Evolutionary conservation across 192 early-diverging fungal genomes (phyloP).

Genomic region (Endogone sp.): DNA sequence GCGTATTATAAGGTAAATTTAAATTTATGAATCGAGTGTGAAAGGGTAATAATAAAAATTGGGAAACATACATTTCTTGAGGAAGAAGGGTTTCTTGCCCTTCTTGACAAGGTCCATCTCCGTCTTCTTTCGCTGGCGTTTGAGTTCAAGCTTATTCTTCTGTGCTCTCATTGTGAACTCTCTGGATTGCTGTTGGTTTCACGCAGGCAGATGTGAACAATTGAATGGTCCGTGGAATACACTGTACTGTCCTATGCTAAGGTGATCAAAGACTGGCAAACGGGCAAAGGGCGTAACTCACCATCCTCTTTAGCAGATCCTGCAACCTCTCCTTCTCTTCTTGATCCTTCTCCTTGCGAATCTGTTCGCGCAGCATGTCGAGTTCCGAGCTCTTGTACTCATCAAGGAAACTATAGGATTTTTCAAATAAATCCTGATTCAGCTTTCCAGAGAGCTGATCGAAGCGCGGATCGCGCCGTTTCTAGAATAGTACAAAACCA

Average conservation of each 20-base stretch:
- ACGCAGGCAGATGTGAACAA: no score
- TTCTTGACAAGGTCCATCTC: conserved; percentile 76
- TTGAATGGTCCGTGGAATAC: no score
- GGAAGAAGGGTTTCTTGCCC: conserved; percentile 93
- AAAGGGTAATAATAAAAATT: conserved; percentile 5
- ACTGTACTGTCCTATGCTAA: no score
- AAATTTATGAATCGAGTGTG: no score
- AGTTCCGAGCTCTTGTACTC: conserved; percentile 78
- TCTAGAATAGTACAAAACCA: conserved; percentile 36
- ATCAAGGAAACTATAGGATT: conserved; percentile 87
- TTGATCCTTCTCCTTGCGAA: conserved; percentile 63
- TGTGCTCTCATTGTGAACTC: conserved; percentile 10
- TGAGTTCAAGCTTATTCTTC: conserved; percentile 52
- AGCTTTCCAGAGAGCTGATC: conserved; percentile 84
- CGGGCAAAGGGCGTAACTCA: conserved; percentile 20
- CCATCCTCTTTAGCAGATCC: conserved; percentile 59
- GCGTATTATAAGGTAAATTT: no score
- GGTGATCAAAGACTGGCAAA: no score
- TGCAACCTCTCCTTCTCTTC: conserved; percentile 58
- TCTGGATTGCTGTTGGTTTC: conserved; percentile 13
- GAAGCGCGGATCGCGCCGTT: conserved; percentile 91
- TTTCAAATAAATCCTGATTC: conserved; percentile 90
- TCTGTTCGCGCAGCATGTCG: conserved; percentile 55
- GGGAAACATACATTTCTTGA: conserved; percentile 74
- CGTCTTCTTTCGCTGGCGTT: conserved; percentile 73